A percentile compares a stretch with the other conserved stretches of the same genome.
Evolutionary conservation across 2,329 filamentous ascomycete genomes (phyloP).

Genomic region (Endothia cerciana): DNA sequence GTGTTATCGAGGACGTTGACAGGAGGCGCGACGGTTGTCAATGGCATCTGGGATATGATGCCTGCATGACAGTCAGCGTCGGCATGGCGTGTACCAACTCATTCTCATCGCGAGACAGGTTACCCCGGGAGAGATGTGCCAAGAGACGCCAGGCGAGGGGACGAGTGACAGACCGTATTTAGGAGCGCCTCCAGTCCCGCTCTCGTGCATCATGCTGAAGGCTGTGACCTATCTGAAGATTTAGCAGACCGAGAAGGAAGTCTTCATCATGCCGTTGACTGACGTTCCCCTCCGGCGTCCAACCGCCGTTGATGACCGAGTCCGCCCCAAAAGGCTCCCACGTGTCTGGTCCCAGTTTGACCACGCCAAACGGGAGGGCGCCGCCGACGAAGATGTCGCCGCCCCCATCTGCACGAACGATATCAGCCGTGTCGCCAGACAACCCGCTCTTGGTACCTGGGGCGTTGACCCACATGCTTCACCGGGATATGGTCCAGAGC

Average conservation of each 20-base stretch:
- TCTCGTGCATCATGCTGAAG: conserved; percentile 58
- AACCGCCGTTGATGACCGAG: conserved; percentile 41
- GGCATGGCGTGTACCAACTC: too few relatives aligned
- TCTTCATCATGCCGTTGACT: neutral
- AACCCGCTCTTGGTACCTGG: neutral
- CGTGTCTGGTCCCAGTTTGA: conserved; percentile 49
- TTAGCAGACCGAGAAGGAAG: neutral
- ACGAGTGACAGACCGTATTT: conserved; percentile 51
- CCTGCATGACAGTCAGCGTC: neutral
- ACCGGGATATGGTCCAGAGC: conserved; percentile 49
- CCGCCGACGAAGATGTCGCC: conserved; percentile 51
- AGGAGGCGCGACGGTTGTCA: conserved; percentile 44
- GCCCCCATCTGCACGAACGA: conserved; percentile 37
- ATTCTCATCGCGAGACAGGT: too few relatives aligned
- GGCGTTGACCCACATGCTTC: conserved; percentile 38
- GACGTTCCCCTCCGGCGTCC: conserved; percentile 47
- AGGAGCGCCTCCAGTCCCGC: conserved; percentile 60
- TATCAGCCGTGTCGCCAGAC: neutral
- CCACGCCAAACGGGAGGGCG: conserved; percentile 48
- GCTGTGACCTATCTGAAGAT: conserved; percentile 37
- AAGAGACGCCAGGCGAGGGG: neutral
- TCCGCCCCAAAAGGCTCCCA: conserved; percentile 34
- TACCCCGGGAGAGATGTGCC: too few relatives aligned
- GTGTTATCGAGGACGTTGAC: conserved; percentile 52
- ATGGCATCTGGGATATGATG: conserved; percentile 53